Evolutionary conservation across 345 rosid genomes (phyloP).

Genomic region (Lumnitzera littorea): DNA sequence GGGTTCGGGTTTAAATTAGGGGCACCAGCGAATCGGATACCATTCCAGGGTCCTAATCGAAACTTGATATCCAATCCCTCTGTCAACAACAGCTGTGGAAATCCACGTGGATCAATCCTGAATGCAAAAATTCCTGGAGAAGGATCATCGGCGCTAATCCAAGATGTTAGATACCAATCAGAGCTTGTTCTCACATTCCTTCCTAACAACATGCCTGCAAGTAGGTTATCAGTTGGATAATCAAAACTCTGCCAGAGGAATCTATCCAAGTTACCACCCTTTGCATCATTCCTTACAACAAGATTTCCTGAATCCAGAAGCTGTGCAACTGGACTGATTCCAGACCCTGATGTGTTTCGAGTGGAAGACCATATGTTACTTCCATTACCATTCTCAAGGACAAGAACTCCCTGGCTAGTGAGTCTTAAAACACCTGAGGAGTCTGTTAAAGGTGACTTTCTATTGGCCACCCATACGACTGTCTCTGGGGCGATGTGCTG

Average conservation of each 20-base stretch:
- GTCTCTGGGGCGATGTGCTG: slow-evolving; percentile 7
- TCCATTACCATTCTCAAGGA: not conserved
- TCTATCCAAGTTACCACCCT: not conserved
- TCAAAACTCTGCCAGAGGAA: slow-evolving; percentile 62
- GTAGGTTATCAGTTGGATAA: slow-evolving; percentile 30
- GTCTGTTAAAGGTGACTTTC: slow-evolving; percentile 2
- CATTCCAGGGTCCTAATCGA: slow-evolving; percentile 46
- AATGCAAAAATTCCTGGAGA: slow-evolving; percentile 18
- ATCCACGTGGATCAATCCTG: slow-evolving; percentile 21
- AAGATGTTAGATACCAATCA: slow-evolving; percentile 27
- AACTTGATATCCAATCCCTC: slow-evolving; percentile 8
- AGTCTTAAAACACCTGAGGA: slow-evolving; percentile 5
- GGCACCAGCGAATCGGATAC: slow-evolving; percentile 28
- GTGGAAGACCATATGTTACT: slow-evolving; percentile 6
- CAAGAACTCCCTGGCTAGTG: slow-evolving; percentile 3
- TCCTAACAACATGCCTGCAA: slow-evolving; percentile 48
- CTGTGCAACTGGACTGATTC: slow-evolving; percentile 20
- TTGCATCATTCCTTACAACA: slow-evolving; percentile 20
- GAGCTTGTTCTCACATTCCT: slow-evolving; percentile 23
- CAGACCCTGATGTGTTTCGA: not conserved
- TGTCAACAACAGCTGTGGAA: slow-evolving; percentile 28
- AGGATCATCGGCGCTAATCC: slow-evolving; percentile 41
- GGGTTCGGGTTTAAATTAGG: slow-evolving; percentile 20
- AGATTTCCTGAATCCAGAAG: slow-evolving; percentile 45
- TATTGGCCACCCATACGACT: slow-evolving; percentile 20